Evolutionary conservation across 2,329 filamentous ascomycete species (phyloP).

Genomic region (Hawksworthiomyces lignivorus): DNA sequence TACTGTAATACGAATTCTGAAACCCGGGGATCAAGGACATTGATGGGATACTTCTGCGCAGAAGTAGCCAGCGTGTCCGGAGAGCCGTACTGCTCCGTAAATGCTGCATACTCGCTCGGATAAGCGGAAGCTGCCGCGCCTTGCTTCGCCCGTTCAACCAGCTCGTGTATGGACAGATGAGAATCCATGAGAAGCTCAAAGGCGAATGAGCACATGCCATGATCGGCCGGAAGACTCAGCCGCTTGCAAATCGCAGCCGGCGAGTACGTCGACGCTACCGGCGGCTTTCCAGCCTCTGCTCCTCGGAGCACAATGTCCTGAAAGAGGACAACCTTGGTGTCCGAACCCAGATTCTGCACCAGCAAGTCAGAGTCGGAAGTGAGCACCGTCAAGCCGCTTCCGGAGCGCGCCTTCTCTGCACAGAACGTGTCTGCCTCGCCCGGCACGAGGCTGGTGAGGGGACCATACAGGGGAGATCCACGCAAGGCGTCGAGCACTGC

Average conservation of each 20-base stretch:
- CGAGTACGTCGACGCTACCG: slow-evolving; percentile 18
- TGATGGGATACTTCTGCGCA: not conserved
- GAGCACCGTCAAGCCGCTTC: slow-evolving; percentile 47
- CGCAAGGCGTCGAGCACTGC: slow-evolving; percentile 64
- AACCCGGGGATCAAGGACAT: slow-evolving; percentile 21
- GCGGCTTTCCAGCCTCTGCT: not conserved
- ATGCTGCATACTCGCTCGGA: slow-evolving; percentile 19
- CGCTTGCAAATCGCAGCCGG: slow-evolving; percentile 17
- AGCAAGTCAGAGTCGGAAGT: slow-evolving; percentile 86
- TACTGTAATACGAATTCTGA: slow-evolving; percentile 21
- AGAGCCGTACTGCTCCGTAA: slow-evolving; percentile 18
- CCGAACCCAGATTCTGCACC: slow-evolving; percentile 57
- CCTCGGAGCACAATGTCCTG: slow-evolving; percentile 45
- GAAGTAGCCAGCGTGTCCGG: not conserved
- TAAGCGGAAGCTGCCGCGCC: slow-evolving; percentile 7
- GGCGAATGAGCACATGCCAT: slow-evolving; percentile 20
- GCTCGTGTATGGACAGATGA: slow-evolving; percentile 16
- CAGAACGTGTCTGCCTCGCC: slow-evolving; percentile 84
- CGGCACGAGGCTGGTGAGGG: slow-evolving; percentile 53
- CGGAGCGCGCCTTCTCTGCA: slow-evolving; percentile 51
- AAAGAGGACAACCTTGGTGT: slow-evolving; percentile 61
- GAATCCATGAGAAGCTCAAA: slow-evolving; percentile 25
- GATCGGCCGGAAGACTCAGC: slow-evolving; percentile 17
- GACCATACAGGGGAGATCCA: slow-evolving; percentile 32
- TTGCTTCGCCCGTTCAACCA: slow-evolving; percentile 18